A percentile compares a stretch with the other conserved stretches of the same genome.
Conservation (phyloP, 768 basidiomycete species). For the Phlegmacium glaucopus region DNA sequence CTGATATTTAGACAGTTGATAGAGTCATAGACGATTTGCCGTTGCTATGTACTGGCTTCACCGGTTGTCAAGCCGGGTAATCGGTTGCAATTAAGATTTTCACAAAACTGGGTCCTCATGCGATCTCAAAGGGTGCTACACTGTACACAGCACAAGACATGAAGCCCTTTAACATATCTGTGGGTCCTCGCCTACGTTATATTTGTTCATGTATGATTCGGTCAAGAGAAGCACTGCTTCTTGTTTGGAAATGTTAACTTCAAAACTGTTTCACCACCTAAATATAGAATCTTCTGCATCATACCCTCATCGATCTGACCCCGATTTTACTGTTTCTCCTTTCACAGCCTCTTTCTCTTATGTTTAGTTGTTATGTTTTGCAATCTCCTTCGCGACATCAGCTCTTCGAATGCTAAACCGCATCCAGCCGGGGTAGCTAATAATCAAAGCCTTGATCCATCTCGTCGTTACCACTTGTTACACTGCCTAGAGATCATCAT, state of each 20-base stretch:
- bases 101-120: too few relatives aligned
- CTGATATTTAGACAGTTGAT: too few relatives aligned
- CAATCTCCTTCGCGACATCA: conserved; percentile 18
- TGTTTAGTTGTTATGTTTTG: conserved; percentile 19
- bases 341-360: conserved; percentile 18
- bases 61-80: background rate
- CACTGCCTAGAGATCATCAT: conserved; percentile 41
- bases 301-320: conserved; percentile 12
- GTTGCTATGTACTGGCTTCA: too few relatives aligned
- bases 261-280: too few relatives aligned
- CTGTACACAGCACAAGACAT: too few relatives aligned
- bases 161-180: too few relatives aligned
- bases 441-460: conserved; percentile 19
- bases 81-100: background rate
- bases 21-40: conserved; percentile 1
- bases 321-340: conserved; percentile 11
- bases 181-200: conserved; percentile 1
- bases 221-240: background rate
- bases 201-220: conserved; percentile 10
- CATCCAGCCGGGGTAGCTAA: conserved; percentile 21
- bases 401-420: conserved; percentile 8
- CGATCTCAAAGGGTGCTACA: too few relatives aligned
- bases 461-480: conserved; percentile 26
- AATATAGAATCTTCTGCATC: too few relatives aligned
- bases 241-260: background rate